phyloP scores from a whole-genome alignment of 169 alveolate species.

The Eimeria brunetti region DNA sequence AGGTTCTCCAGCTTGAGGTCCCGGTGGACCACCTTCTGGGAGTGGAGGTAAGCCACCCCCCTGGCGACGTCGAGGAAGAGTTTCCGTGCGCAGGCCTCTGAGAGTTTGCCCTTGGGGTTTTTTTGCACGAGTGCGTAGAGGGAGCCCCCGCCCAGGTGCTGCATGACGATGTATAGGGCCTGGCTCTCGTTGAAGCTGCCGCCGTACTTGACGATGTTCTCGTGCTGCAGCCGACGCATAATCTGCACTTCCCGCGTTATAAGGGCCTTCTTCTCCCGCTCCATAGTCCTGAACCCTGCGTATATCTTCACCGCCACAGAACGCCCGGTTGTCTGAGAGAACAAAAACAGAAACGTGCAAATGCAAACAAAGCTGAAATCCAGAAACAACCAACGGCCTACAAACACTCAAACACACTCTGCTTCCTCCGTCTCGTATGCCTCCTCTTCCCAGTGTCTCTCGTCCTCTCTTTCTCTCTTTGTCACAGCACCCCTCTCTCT shows the following conservation, averaged over 20 bases:
- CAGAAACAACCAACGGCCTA: neutral
- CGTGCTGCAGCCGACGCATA: slow-evolving; percentile 85
- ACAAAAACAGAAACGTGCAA: neutral
- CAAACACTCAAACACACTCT: neutral
- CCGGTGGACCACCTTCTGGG: slow-evolving; percentile 89
- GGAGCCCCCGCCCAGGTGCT: slow-evolving; percentile 89
- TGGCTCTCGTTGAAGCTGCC: slow-evolving; percentile 60
- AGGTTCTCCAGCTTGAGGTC: slow-evolving; percentile 92
- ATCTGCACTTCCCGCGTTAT: slow-evolving; percentile 90
- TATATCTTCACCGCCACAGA: slow-evolving; percentile 92
- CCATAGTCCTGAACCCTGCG: slow-evolving; percentile 88
- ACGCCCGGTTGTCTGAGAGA: slow-evolving; percentile 76
- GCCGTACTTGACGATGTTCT: slow-evolving; percentile 86
- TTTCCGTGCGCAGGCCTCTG: slow-evolving; percentile 87
- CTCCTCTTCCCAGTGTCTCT: too few relatives aligned
- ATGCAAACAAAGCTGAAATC: neutral
- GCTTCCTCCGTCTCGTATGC: too few relatives aligned
- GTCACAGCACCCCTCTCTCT: too few relatives aligned
- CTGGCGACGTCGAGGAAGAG: slow-evolving; percentile 83
- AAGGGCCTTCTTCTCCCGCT: slow-evolving; percentile 86
- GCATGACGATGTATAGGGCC: slow-evolving; percentile 86
- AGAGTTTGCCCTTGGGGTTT: slow-evolving; percentile 86
- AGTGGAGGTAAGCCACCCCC: slow-evolving; percentile 88
- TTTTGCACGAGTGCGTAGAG: slow-evolving; percentile 87
- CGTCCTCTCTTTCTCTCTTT: too few relatives aligned